Evolutionary conservation across 768 basidiomycete species (phyloP), one percentile per base, ranked within the genome.

Genomic region (Kwoniella dendrophila): DNA sequence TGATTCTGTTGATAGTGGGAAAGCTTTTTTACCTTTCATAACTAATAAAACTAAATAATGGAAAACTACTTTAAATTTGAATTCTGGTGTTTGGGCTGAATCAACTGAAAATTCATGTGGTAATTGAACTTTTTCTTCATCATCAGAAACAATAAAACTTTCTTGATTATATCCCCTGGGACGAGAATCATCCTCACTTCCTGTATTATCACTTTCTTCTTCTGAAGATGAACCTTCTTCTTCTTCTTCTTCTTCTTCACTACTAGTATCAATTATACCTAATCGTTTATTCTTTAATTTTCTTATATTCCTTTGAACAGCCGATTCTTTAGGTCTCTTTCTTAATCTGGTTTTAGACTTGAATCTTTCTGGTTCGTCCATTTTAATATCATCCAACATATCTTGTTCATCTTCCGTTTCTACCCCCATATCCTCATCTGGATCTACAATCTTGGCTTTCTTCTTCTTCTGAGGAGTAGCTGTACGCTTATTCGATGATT

Each of bases 41-140:
- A 88, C 88, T 41, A 94, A 80, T 67, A 92, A 87, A 12, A 92
- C 89, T 66, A 92, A 89, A 29, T 92, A 84, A 72, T 95, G 92
- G 67, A 90, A 92, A 44, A 92, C 83, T 38, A 88, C 87, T 77
- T 90, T 92, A 80, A 90, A 95, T 69, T 88, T 85, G 53, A 82
- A 82, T 73, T 88, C 87, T 26, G 88, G 82, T 50, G 85, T 81
- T n/a, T 84, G 83, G 34, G 82, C 82, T 14, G 84, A 71, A 53
- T 66, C 70, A 40, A 38, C 38, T 50, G 59, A 75, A 59, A 66
- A 71, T 49, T 66, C 47, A 52, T 68, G 69, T 84, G 81, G 71
- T 81, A 82, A 51, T 36, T 67, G 40, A 3, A 59, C 67, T 50
- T 70, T 66, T 20, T 65, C 71, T 5, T 61, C 61, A n/a, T 78